phyloP scores from a whole-genome alignment of 306 rosid species.

The Trichosanthes cucumerina region DNA sequence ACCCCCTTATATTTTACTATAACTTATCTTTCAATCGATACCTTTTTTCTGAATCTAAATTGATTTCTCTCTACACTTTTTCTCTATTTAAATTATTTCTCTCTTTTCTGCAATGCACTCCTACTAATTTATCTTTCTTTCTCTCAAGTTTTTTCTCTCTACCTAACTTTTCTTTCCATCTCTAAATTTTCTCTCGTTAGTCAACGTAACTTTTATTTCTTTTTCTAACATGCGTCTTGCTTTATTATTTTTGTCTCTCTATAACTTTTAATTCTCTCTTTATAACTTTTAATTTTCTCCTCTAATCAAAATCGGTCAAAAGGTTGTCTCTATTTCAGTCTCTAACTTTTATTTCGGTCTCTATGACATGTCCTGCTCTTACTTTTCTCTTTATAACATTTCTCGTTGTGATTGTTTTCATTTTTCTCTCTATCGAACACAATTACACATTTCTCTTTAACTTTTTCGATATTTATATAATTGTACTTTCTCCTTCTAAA shows the following conservation, averaged over 20 bases:
- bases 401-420: neutral
- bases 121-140: neutral
- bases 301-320: neutral
- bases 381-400: neutral
- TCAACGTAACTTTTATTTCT: too few species aligned
- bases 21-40: too few species aligned
- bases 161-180: neutral
- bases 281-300: neutral
- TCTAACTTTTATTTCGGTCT: neutral
- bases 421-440: neutral
- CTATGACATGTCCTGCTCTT: too few species aligned
- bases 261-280: neutral
- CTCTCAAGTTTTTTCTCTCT: too few species aligned
- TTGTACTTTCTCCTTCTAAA: neutral
- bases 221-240: too few species aligned
- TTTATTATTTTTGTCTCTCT: too few species aligned
- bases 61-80: too few species aligned
- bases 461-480: too few species aligned
- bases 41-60: too few species aligned
- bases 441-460: too few species aligned
- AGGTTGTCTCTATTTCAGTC: neutral
- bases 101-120: too few species aligned
- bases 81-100: neutral
- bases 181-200: neutral
- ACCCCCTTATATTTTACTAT: too few species aligned